phyloP scores from a whole-genome alignment of 2,329 filamentous ascomycete genomes.

The Cladosporium sp. region DNA sequence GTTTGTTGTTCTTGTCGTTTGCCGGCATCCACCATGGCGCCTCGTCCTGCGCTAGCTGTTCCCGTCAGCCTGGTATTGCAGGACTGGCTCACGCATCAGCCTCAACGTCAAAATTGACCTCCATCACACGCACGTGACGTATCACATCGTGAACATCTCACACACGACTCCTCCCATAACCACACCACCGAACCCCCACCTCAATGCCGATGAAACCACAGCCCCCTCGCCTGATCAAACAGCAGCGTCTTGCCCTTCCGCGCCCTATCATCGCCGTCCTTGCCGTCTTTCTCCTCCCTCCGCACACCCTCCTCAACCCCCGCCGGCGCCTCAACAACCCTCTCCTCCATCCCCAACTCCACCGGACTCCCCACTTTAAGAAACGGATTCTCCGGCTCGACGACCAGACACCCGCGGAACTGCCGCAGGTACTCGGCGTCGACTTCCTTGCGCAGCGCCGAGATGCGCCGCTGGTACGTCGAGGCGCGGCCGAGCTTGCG shows the following conservation, averaged over 20 bases:
- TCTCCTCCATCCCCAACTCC: conserved; percentile 19
- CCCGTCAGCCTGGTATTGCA: too few species aligned
- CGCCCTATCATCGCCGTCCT: conserved; percentile 4
- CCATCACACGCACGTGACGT: too few species aligned
- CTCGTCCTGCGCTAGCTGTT: too few species aligned
- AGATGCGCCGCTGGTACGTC: conserved; percentile 18
- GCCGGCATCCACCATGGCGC: too few species aligned
- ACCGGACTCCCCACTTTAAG: conserved; percentile 18
- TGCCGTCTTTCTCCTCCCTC: background rate
- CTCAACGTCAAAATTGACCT: too few species aligned
- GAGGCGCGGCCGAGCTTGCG: conserved; percentile 22
- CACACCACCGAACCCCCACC: too few species aligned
- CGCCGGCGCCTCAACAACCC: conserved; percentile 21
- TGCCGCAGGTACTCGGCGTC: conserved; percentile 21
- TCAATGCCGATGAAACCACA: conserved; percentile 7
- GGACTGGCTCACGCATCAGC: too few species aligned
- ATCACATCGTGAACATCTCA: too few species aligned
- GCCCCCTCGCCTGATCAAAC: conserved; percentile 19
- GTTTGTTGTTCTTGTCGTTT: too few species aligned
- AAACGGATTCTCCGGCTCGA: conserved; percentile 24
- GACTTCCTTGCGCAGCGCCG: conserved; percentile 21
- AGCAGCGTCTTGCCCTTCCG: conserved; percentile 20
- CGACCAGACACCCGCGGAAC: conserved; percentile 20
- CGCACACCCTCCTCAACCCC: background rate
- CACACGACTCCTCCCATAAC: background rate